phyloP scores from a whole-genome alignment of 2,329 filamentous ascomycete species.

The Botrytis squamosa region DNA sequence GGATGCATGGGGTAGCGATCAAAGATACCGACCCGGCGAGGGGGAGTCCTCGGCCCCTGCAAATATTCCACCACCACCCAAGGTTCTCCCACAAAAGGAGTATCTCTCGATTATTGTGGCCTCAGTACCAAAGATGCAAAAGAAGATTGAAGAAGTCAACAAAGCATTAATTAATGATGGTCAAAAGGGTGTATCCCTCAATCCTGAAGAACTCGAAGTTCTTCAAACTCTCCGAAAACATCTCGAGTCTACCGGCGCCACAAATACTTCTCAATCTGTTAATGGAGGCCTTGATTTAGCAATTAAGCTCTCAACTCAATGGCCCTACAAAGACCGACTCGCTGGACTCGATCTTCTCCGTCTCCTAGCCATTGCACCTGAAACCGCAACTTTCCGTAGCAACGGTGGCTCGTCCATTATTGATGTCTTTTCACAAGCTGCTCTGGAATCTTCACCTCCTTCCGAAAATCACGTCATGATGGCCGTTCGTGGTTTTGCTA shows the following conservation, averaged over 20 bases:
- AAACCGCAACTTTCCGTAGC: slow-evolving; percentile 60
- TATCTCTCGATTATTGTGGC: slow-evolving; percentile 77
- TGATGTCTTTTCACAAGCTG: slow-evolving; percentile 54
- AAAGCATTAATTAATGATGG: slow-evolving; percentile 67
- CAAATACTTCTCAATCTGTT: slow-evolving; percentile 46
- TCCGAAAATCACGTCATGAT: slow-evolving; percentile 86
- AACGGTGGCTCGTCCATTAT: slow-evolving; percentile 57
- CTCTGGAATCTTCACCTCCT: slow-evolving; percentile 57
- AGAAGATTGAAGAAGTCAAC: slow-evolving; percentile 76
- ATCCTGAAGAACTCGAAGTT: slow-evolving; percentile 65
- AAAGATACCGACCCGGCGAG: slow-evolving; percentile 75
- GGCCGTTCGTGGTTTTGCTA: slow-evolving; percentile 75
- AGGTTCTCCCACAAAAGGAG: slow-evolving; percentile 72
- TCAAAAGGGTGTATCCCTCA: slow-evolving; percentile 71
- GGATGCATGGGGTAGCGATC: slow-evolving; percentile 75
- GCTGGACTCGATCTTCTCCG: slow-evolving; percentile 85
- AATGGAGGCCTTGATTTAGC: slow-evolving; percentile 60
- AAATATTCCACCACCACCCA: slow-evolving; percentile 44
- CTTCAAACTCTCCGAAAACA: slow-evolving; percentile 61
- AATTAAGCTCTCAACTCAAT: slow-evolving; percentile 70
- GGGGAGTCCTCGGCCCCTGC: slow-evolving; percentile 54
- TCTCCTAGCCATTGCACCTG: slow-evolving; percentile 69
- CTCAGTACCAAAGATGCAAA: slow-evolving; percentile 68
- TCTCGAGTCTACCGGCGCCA: slow-evolving; percentile 53
- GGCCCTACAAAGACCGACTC: slow-evolving; percentile 78